Evolutionary conservation across 2,329 filamentous ascomycete genomes (phyloP).

Genomic region (Monilinia polystroma): DNA sequence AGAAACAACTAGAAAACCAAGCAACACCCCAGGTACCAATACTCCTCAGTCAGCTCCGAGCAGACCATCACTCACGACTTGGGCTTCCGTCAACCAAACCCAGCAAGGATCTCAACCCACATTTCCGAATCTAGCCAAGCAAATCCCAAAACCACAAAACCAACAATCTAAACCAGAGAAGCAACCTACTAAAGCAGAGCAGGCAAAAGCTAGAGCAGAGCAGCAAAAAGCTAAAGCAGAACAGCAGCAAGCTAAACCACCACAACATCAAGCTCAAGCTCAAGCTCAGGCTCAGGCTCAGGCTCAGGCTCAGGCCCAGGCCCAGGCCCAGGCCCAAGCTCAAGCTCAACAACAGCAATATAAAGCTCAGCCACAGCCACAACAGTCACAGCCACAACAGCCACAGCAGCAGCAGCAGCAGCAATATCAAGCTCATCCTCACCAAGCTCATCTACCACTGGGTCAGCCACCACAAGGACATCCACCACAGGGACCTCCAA

Average conservation of each 20-base stretch:
- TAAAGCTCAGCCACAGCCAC: not conserved
- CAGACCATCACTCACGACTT: conserved; percentile 14
- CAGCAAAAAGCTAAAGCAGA: not conserved
- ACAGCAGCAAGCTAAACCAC: conserved; percentile 4
- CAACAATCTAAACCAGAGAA: conserved; percentile 2
- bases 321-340: too few relatives aligned
- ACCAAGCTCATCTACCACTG: not conserved
- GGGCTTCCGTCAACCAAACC: conserved; percentile 26
- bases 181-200: not conserved
- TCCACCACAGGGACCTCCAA: not conserved
- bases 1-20: conserved; percentile 10
- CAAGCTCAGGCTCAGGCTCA: not conserved
- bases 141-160: conserved; percentile 19
- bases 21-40: conserved; percentile 11
- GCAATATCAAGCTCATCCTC: not conserved
- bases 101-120: conserved; percentile 17
- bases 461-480: not conserved
- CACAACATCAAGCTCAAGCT: not conserved
- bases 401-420: not conserved
- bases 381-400: too few relatives aligned
- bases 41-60: conserved; percentile 20
- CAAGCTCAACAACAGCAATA: conserved; percentile 10
- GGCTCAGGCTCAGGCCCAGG: not conserved
- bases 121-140: conserved; percentile 7
- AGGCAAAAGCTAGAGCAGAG: not conserved